Base-by-base conservation (phyloP, 202 grass and related monocot genomes). In the Eragrostis tef region DNA sequence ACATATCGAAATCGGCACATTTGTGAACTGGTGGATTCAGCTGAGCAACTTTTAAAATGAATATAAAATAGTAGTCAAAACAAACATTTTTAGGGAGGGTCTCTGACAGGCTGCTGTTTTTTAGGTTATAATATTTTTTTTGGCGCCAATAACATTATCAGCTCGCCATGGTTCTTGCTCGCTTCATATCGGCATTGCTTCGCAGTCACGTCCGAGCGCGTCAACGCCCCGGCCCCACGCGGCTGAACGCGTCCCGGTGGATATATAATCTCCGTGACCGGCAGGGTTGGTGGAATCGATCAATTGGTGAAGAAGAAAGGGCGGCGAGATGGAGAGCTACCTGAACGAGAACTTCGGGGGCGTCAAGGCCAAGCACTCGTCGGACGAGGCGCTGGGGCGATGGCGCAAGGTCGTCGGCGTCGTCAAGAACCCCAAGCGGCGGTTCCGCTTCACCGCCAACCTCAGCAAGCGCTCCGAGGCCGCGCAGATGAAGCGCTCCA, bases 391-490 rank as follows among this genome's bases (percentile, higher is more conserved):
- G 51, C 92, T 98, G 9, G 74, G 80, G 5, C 79, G 90, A 75
- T 94, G 95, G 95, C 79, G 95, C 74, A 87, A 93, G 64, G 72
- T 98, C 74, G 87, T 87, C 74, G 88, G 95, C 79, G 77, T 98
- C 74, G 95, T 98, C 85, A 98, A 94, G 88, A 98, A 98, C 87
- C 95, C 92, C 34, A 98, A 98, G 82, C 85, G 95, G 0, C 86
- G 95, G 0, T 98, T 98, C 84, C 83, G 95, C 66, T 98, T 98
- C 80, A 98, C 95, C 21, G 95, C 95, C 65, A 98, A 98, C 84
- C 87, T 98, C 86, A 59, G 36, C 54, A 98, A 98, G 95, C 87
- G 95, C 51, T 93, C 70, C 27, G 95, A 98, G 88, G 92, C 59
- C 5, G 87, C 74, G 22, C 90, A 85, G 73, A 98, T 98, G 92